phyloP scores from a whole-genome alignment of 2,329 filamentous ascomycete species.

The Magnaporthales sp. region DNA sequence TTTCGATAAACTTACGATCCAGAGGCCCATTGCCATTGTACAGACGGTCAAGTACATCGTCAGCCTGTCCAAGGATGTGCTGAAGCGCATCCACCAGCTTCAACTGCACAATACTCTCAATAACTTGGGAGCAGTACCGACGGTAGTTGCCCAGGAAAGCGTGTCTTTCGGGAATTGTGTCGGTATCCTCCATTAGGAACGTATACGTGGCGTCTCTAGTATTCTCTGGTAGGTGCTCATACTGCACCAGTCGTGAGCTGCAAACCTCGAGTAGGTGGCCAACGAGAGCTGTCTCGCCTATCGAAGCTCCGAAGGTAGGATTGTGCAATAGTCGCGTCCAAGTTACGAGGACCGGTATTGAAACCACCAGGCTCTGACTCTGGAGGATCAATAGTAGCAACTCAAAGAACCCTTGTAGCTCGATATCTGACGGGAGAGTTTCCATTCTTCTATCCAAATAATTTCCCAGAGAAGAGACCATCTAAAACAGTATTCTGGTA shows the following conservation, averaged over 20 bases:
- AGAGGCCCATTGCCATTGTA: slow-evolving; percentile 65
- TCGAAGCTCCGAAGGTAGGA: slow-evolving; percentile 53
- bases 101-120: slow-evolving; percentile 77
- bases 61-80: slow-evolving; percentile 76
- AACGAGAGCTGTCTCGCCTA: slow-evolving; percentile 57
- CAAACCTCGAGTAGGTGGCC: slow-evolving; percentile 74
- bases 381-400: slow-evolving; percentile 73
- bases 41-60: slow-evolving; percentile 63
- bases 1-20: slow-evolving; percentile 38
- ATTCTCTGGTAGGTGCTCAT: slow-evolving; percentile 78
- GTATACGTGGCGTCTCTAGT: slow-evolving; percentile 70
- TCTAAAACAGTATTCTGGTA: slow-evolving; percentile 34
- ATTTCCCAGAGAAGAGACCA: slow-evolving; percentile 76
- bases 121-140: slow-evolving; percentile 77
- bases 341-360: slow-evolving; percentile 82
- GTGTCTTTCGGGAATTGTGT: slow-evolving; percentile 87
- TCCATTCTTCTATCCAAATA: slow-evolving; percentile 73
- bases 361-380: slow-evolving; percentile 82
- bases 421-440: slow-evolving; percentile 51
- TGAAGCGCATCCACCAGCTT: slow-evolving; percentile 78
- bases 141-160: slow-evolving; percentile 94
- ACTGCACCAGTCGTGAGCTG: slow-evolving; percentile 74
- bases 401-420: slow-evolving; percentile 68
- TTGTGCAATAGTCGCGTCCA: slow-evolving; percentile 80
- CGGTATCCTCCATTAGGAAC: slow-evolving; percentile 87